Conservation (phyloP, 2,329 filamentous ascomycete genomes). For the Rhynchosporium graminicola region DNA sequence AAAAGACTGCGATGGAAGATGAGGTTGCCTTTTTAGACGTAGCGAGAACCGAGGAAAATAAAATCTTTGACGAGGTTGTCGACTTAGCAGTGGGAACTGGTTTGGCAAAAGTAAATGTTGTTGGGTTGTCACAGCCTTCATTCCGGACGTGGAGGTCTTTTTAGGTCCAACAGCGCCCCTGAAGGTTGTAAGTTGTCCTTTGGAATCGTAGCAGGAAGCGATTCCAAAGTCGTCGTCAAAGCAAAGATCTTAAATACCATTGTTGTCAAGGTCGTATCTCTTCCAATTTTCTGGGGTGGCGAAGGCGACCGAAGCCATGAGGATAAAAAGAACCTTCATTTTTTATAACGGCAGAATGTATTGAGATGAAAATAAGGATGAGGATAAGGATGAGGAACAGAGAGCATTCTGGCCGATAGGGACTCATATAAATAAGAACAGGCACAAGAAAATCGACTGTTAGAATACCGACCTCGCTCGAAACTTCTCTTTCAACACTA, state of each 20-base stretch:
- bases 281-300: not conserved
- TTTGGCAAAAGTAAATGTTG: not conserved
- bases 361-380: not conserved
- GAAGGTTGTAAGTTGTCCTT: not conserved
- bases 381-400: not conserved
- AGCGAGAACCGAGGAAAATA: too few relatives aligned
- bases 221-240: not conserved
- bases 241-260: not conserved
- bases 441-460: too few relatives aligned
- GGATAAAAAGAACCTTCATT: not conserved
- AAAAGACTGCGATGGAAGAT: too few relatives aligned
- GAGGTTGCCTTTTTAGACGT: too few relatives aligned
- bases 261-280: not conserved
- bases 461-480: too few relatives aligned
- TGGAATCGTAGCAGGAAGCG: constrained; percentile 3
- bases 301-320: not conserved
- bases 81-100: not conserved
- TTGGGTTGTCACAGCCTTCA: too few relatives aligned
- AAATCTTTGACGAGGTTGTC: not conserved
- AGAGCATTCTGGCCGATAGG: too few relatives aligned
- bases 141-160: not conserved
- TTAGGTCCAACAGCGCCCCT: not conserved
- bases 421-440: too few relatives aligned
- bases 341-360: not conserved
- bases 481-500: too few relatives aligned